phyloP scores from a whole-genome alignment of 2,329 filamentous ascomycete species.

The Apiospora rasikravindrae region DNA sequence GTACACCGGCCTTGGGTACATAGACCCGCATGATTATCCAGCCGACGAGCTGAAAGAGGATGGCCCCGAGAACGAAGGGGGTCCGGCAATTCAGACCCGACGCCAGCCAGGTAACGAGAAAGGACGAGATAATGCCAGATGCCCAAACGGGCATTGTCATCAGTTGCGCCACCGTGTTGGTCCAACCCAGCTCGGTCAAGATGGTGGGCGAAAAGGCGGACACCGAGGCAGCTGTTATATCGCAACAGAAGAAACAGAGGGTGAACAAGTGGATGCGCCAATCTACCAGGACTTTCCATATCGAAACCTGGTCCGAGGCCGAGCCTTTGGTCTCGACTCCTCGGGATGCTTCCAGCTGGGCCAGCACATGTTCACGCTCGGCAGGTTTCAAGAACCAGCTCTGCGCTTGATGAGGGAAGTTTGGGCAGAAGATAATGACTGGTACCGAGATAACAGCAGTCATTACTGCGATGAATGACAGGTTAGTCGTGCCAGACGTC shows the following conservation, averaged over 20 bases:
- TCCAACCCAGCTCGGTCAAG: slow-evolving; percentile 34
- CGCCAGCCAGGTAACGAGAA: slow-evolving; percentile 32
- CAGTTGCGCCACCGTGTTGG: slow-evolving; percentile 32
- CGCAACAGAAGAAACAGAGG: slow-evolving; percentile 38
- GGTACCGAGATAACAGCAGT: slow-evolving; percentile 29
- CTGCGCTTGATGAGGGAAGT: slow-evolving; percentile 36
- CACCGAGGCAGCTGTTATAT: slow-evolving; percentile 36
- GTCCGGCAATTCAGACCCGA: slow-evolving; percentile 30
- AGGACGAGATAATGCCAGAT: slow-evolving; percentile 33
- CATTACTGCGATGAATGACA: slow-evolving; percentile 24
- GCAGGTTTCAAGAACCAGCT: slow-evolving; percentile 33
- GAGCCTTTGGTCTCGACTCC: slow-evolving; percentile 33
- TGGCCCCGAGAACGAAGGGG: slow-evolving; percentile 33
- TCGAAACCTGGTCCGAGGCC: slow-evolving; percentile 29
- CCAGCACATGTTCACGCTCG: slow-evolving; percentile 32
- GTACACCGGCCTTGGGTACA: slow-evolving; percentile 30
- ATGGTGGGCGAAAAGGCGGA: slow-evolving; percentile 35
- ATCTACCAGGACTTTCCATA: slow-evolving; percentile 34
- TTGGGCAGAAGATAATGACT: slow-evolving; percentile 33
- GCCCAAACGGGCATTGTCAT: slow-evolving; percentile 39
- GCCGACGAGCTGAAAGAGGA: slow-evolving; percentile 34
- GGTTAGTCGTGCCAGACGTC: background rate
- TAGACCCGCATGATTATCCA: slow-evolving; percentile 37
- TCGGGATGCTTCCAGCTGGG: slow-evolving; percentile 31
- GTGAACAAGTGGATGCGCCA: slow-evolving; percentile 39